Base-by-base conservation (phyloP, 176 grass and related monocot genomes). In the Carex myosuroides region DNA sequence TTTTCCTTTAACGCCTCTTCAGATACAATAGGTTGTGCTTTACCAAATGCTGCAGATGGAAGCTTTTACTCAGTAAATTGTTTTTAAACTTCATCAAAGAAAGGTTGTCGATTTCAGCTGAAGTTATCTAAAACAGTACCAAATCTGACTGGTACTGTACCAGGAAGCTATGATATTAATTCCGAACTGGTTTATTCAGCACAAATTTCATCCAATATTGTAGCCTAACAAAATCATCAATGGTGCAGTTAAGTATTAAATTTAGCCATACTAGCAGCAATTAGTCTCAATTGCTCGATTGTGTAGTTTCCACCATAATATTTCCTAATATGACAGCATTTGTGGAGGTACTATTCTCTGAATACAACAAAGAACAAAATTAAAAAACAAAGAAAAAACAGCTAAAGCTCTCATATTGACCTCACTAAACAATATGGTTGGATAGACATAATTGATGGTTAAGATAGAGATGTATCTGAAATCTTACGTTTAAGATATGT, bases 1-100 rank as follows among this genome's bases (percentile, higher is more conserved):
- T 94, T 97, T 87, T 97, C 90, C 84, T 88, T 88, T 66, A 97
- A 76, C 26, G 85, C 83, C 70, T 94, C 92, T 79, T 94, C 87
- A 48, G 94, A 94, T 85, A 97, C 81, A 75, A 88, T 81, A 59
- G 92, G 84, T 2, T 89, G 92, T 65, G 87, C 81, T 62, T 92
- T 90, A 13, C 90, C 2, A 53, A 88, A 89, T 91, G 94, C 94
- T 97, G 90, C 65, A 83, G 69, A 17, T 59, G 66, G 11, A 52
- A n/a, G 14, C 3, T 60, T 54, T 24, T 82, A 52, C 52, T 73
- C 57, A 85, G 26, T 70, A 21, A 85, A 81, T 6, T 10, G 2
- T 83, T 22, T 83, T 84, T 60, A 22, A 57, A 66, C 14, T 73
- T 82, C 46, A 79, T 60, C 54, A 77, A 77, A 56, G n/a, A 13